Base-by-base conservation (phyloP, 495 filamentous ascomycete genomes). In the Neurospora sublineolata region DNA sequence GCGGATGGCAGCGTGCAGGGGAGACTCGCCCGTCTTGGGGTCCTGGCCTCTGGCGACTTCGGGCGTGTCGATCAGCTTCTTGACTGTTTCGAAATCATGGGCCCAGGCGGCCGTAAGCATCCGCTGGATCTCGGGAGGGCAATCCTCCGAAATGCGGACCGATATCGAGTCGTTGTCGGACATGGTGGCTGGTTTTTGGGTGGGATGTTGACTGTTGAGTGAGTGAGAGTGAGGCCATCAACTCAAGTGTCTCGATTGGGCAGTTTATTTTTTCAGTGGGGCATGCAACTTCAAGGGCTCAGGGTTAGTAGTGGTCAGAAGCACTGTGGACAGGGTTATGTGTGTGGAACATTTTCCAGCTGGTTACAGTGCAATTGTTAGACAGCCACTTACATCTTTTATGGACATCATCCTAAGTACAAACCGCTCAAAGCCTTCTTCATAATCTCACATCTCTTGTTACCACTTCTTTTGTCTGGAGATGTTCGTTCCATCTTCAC, bases 1-100 rank as follows among this genome's bases (percentile, higher is more conserved):
- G 10, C 93, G 92, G 80, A 99, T 92, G 33, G 94, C 94, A 8
- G 93, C 90, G 80, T 99, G 95, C 4, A 99, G 86, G 14, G 95
- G 93, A 1, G 94, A 91, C 78, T 89, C 92, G 44, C 93, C 92
- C 0, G 94, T 97, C 72, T 92, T 89, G 3, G 90, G 85, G 75
- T 98, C 94, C 79, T 93, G 92, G 16, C 91, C 88, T 71, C 92
- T 92, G 27, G 92, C 92, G 70, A 79, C 86, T 71, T 86, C 84
- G 18, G 88, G 83, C 8, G 75, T 84, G 73, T 89, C 89, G 68
- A 97, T 86, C 10, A 96, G 87, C 42, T 86, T 85, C 74, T 89
- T 90, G n/a, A 99, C 86, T 68, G 89, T 85, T 12, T 83, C 75
- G 74, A 92, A 77, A 81, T 98, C 90, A 82, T 98, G 95, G 75